phyloP scores from a whole-genome alignment of 2,329 filamentous ascomycete species.

The Domatiomyces globalis region DNA sequence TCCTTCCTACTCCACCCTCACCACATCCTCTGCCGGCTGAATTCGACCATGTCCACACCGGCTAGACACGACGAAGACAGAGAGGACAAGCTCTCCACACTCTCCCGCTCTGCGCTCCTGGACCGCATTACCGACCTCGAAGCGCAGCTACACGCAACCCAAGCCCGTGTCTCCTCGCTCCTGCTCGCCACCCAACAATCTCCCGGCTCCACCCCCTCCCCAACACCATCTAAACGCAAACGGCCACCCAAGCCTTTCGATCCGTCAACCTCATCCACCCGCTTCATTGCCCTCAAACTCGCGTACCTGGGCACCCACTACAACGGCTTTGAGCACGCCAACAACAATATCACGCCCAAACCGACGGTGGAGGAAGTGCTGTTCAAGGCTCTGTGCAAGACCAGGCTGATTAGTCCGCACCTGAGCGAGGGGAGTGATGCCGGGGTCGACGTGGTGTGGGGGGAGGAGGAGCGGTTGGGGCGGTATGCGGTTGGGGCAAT shows the following conservation, averaged over 20 bases:
- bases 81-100: slow-evolving; percentile 43
- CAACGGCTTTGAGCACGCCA: slow-evolving; percentile 82
- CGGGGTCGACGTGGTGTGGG: slow-evolving; percentile 31
- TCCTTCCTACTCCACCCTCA: not conserved
- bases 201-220: not conserved
- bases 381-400: slow-evolving; percentile 77
- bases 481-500: slow-evolving; percentile 5
- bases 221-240: slow-evolving; percentile 3
- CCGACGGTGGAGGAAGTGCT: slow-evolving; percentile 85
- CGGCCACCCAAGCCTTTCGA: slow-evolving; percentile 46
- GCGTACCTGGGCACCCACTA: slow-evolving; percentile 86
- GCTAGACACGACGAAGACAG: not conserved
- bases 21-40: not conserved
- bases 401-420: slow-evolving; percentile 64
- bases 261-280: slow-evolving; percentile 64
- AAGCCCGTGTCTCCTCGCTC: slow-evolving; percentile 21
- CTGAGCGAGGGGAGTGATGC: slow-evolving; percentile 31
- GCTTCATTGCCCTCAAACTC: slow-evolving; percentile 80
- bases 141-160: slow-evolving; percentile 43
- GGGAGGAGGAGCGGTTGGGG: slow-evolving; percentile 6
- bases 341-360: slow-evolving; percentile 50
- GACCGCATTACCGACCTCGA: slow-evolving; percentile 55
- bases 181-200: not conserved
- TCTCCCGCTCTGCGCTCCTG: slow-evolving; percentile 56
- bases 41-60: not conserved